These are phyloP conservation scores for Aspergillus haitiensis DNA, from an alignment of 495 filamentous ascomycete genomes.

Conservation along the genomic window DNA sequence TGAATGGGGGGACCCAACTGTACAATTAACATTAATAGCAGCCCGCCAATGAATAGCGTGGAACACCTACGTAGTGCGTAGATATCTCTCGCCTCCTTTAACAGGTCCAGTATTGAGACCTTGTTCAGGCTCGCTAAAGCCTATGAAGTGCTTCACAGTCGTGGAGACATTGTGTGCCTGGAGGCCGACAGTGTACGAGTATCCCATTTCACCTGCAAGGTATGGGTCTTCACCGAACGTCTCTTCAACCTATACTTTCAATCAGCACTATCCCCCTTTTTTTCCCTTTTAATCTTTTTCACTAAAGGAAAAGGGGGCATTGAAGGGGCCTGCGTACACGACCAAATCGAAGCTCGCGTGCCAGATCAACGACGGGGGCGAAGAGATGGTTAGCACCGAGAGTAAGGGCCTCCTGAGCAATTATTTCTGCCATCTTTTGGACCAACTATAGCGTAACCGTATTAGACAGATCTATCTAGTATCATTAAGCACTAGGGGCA, in stretches of 20 bases:
- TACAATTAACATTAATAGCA: background rate
- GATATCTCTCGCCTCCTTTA: constrained; percentile 65
- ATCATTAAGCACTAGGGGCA: too few relatives aligned
- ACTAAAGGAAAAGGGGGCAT: background rate
- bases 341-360: constrained; percentile 66
- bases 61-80: constrained; percentile 56
- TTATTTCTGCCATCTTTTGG: constrained; percentile 59
- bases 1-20: constrained; percentile 63
- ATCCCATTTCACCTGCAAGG: constrained; percentile 61
- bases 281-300: too few relatives aligned
- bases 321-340: constrained; percentile 35
- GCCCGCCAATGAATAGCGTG: background rate
- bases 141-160: constrained; percentile 71
- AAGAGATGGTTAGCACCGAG: constrained; percentile 69
- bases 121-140: constrained; percentile 64
- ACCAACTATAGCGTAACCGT: constrained; percentile 38
- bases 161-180: constrained; percentile 64
- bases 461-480: background rate
- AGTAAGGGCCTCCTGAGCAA: constrained; percentile 60
- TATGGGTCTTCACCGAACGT: constrained; percentile 65
- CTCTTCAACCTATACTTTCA: constrained; percentile 56
- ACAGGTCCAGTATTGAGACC: constrained; percentile 68
- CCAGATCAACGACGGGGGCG: constrained; percentile 65
- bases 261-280: constrained; percentile 5
- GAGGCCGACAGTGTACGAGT: constrained; percentile 59